Percentiles rank a stretch among this genome's conserved stretches.
These are phyloP conservation scores for Aspergillus nanangensis DNA, from an alignment of 495 filamentous ascomycete genomes.

Conservation along the genomic window DNA sequence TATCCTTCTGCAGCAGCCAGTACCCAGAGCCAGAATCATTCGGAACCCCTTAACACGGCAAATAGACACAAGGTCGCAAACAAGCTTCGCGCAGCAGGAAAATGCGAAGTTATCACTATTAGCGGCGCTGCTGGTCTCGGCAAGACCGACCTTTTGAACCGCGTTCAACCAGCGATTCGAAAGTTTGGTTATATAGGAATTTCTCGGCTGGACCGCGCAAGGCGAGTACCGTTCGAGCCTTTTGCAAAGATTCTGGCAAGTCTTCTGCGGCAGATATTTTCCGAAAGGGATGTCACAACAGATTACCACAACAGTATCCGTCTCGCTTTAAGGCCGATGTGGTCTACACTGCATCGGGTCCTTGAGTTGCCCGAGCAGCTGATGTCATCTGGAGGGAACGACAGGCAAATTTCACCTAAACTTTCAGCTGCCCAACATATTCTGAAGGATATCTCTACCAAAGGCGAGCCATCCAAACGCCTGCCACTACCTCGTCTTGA, in stretches of 20 bases:
- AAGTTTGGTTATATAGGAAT: conserved; percentile 75
- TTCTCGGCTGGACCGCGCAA: conserved; percentile 79
- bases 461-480: conserved; percentile 31
- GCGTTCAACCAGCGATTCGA: conserved; percentile 67
- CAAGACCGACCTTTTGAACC: conserved; percentile 79
- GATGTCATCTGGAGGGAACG: conserved; percentile 43
- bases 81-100: conserved; percentile 61
- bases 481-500: conserved; percentile 29
- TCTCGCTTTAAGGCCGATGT: conserved; percentile 67
- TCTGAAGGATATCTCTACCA: conserved; percentile 21
- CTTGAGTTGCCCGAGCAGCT: conserved; percentile 77
- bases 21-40: conserved; percentile 24
- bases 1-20: conserved; percentile 22
- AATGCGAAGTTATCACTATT: conserved; percentile 75
- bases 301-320: conserved; percentile 75
- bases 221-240: conserved; percentile 77
- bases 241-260: conserved; percentile 75
- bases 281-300: conserved; percentile 79
- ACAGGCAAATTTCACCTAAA: conserved; percentile 31
- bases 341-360: conserved; percentile 71
- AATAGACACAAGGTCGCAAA: conserved; percentile 37
- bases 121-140: conserved; percentile 73
- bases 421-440: conserved; percentile 24
- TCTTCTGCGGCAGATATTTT: conserved; percentile 86
- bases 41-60: conserved; percentile 27